Evolutionary conservation across 2,329 filamentous ascomycete species (phyloP).

Genomic region (Grosmannia huntii): DNA sequence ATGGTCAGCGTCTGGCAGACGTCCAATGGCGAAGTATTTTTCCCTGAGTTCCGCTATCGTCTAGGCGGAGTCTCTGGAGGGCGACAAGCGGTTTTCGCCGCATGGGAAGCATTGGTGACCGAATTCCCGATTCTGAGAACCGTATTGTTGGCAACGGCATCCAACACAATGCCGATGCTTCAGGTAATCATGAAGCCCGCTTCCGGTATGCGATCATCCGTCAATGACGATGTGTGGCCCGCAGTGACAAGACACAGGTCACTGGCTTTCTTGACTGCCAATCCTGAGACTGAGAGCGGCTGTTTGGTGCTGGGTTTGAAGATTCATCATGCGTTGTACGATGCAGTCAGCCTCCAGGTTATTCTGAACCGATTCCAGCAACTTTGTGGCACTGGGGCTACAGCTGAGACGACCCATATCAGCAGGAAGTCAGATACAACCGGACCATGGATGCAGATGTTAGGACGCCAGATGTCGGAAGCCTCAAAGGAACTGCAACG

Average conservation of each 20-base stretch:
- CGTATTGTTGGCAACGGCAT: conserved; percentile 11
- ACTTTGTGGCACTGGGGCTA: conserved; percentile 9
- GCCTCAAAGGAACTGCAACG: conserved; percentile 7
- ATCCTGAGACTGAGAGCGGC: not conserved
- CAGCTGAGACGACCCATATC: not conserved
- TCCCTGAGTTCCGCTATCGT: conserved; percentile 55
- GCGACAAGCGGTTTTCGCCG: conserved; percentile 29
- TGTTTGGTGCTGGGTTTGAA: conserved; percentile 30
- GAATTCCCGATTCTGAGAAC: conserved; percentile 57
- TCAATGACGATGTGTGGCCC: not conserved
- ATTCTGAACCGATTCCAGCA: conserved; percentile 35
- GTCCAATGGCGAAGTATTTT: conserved; percentile 55
- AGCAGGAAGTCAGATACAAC: not conserved
- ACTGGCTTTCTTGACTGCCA: conserved; percentile 2
- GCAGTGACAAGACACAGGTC: not conserved
- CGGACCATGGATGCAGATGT: conserved; percentile 16
- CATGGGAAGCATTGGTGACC: conserved; percentile 48
- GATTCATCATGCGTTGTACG: conserved; percentile 82
- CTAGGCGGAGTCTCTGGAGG: conserved; percentile 26
- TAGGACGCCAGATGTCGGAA: conserved; percentile 6
- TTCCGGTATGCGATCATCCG: not conserved
- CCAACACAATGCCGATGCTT: conserved; percentile 37
- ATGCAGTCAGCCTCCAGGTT: conserved; percentile 62
- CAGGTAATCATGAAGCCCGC: conserved; percentile 43
- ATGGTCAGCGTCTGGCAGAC: conserved; percentile 69